Conservation (phyloP, 1,139 yeast species). For the Yamadazyma atmosphaerica region DNA sequence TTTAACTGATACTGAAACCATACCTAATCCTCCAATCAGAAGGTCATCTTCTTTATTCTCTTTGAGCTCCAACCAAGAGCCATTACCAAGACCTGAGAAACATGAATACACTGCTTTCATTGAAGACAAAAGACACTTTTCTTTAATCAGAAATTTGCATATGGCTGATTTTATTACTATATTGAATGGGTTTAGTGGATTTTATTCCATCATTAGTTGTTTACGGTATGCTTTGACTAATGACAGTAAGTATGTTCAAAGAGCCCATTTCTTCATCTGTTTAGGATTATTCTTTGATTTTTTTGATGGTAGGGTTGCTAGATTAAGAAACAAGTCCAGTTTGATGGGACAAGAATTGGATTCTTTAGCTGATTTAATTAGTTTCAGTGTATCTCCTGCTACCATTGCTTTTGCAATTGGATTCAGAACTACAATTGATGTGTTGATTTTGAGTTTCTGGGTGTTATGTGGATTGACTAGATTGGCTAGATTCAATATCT, state of each 20-base stretch:
- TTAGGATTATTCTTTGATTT: constrained; percentile 93
- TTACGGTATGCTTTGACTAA: constrained; percentile 74
- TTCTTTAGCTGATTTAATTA: constrained; percentile 89
- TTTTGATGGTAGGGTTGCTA: constrained; percentile 95
- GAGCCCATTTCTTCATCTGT: constrained; percentile 86
- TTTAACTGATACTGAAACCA: constrained; percentile 15
- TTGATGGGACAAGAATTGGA: constrained; percentile 97
- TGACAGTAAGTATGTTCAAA: constrained; percentile 68
- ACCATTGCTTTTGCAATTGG: constrained; percentile 91
- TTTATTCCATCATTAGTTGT: constrained; percentile 85
- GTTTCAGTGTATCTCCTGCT: constrained; percentile 94
- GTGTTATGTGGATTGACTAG: constrained; percentile 93
- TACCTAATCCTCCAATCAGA: constrained; percentile 31
- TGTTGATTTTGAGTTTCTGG: constrained; percentile 73
- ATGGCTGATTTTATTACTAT: constrained; percentile 95
- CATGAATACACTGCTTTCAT: constrained; percentile 77
- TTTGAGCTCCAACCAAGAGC: constrained; percentile 40
- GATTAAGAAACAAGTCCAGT: constrained; percentile 88
- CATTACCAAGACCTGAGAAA: constrained; percentile 62
- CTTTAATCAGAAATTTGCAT: constrained; percentile 77
- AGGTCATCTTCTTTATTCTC: constrained; percentile 47
- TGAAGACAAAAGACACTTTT: constrained; percentile 76
- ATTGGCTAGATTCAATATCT: constrained; percentile 91
- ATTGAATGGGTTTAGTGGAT: constrained; percentile 87
- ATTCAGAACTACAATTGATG: constrained; percentile 79